A percentile compares a stretch with the other conserved stretches of the same genome.
Conservation (phyloP, 2,329 filamentous ascomycete species). For the Ceratocystis diversiconidia region DNA sequence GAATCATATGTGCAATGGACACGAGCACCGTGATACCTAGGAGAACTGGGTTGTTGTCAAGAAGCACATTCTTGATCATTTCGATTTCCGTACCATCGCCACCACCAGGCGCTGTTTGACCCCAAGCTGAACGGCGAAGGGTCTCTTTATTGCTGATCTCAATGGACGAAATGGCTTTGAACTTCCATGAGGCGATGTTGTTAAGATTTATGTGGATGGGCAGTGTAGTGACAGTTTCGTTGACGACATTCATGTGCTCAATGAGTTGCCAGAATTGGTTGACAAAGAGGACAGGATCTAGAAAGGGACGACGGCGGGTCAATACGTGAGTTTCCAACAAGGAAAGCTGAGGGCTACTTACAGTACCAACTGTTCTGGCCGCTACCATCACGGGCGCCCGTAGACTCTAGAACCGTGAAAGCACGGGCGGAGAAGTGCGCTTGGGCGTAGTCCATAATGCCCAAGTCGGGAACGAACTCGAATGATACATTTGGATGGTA, state of each 20-base stretch:
- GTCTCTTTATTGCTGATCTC: conserved; percentile 80
- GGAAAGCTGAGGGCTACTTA: conserved; percentile 24
- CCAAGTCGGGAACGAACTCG: conserved; percentile 69
- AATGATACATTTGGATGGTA: conserved; percentile 93
- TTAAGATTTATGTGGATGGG: conserved; percentile 73
- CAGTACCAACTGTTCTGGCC: conserved; percentile 88
- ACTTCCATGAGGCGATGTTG: conserved; percentile 80
- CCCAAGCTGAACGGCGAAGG: conserved; percentile 61
- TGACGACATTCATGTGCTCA: conserved; percentile 80
- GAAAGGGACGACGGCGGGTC: not conserved
- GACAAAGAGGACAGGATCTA: conserved; percentile 67
- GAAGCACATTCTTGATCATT: conserved; percentile 87
- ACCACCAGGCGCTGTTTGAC: conserved; percentile 55
- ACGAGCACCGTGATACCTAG: conserved; percentile 73
- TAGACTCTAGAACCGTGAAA: conserved; percentile 65
- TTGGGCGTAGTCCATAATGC: conserved; percentile 49
- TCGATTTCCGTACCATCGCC: conserved; percentile 91
- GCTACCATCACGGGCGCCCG: conserved; percentile 64
- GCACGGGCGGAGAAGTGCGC: conserved; percentile 62
- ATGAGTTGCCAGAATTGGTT: conserved; percentile 97
- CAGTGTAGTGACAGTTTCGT: conserved; percentile 70
- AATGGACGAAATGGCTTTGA: conserved; percentile 67
- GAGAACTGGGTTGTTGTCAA: conserved; percentile 88
- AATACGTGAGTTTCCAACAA: not conserved
- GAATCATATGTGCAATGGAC: conserved; percentile 79